Evolutionary conservation across 257 asterid genomes (phyloP).

Genomic region (Salvia hispanica): DNA sequence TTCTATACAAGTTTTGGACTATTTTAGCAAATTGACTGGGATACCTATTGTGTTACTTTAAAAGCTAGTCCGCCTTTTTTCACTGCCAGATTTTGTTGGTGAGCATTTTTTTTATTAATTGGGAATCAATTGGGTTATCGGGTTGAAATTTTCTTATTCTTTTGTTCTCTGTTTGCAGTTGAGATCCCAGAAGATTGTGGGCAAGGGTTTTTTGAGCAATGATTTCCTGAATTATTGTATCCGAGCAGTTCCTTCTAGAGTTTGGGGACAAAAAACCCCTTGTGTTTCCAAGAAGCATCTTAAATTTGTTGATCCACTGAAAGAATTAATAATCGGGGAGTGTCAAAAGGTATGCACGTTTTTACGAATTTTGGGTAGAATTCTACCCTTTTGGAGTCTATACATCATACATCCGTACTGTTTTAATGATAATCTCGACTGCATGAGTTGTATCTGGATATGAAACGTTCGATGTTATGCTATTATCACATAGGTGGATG

Average conservation of each 20-base stretch:
- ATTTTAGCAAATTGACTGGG: conserved; percentile 92
- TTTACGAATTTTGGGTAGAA: conserved; percentile 15
- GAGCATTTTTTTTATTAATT: conserved; percentile 36
- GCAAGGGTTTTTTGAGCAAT: conserved; percentile 51
- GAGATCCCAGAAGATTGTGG: conserved; percentile 63
- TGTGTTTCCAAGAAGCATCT: conserved; percentile 65
- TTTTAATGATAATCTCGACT: too few species aligned
- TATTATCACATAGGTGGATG: too few species aligned
- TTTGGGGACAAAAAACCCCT: conserved; percentile 44
- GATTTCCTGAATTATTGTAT: conserved; percentile 63
- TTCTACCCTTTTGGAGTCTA: neutral
- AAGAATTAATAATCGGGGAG: conserved; percentile 80
- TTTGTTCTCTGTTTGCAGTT: conserved; percentile 44
- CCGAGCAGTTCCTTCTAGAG: conserved; percentile 62
- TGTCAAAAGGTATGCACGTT: conserved; percentile 63
- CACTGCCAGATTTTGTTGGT: conserved; percentile 72
- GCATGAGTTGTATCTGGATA: too few species aligned
- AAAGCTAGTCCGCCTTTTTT: conserved; percentile 63
- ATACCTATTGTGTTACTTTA: conserved; percentile 19
- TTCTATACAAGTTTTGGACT: conserved; percentile 80
- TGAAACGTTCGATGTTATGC: too few species aligned
- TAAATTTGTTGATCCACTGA: conserved; percentile 81
- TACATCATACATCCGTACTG: neutral
- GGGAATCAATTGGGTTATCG: neutral
- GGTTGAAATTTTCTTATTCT: conserved; percentile 23